A percentile compares a stretch with the other conserved stretches of the same genome.
These are phyloP conservation scores for Starmerella apicola DNA, from an alignment of 805 yeast genomes.

Conservation along the genomic window DNA sequence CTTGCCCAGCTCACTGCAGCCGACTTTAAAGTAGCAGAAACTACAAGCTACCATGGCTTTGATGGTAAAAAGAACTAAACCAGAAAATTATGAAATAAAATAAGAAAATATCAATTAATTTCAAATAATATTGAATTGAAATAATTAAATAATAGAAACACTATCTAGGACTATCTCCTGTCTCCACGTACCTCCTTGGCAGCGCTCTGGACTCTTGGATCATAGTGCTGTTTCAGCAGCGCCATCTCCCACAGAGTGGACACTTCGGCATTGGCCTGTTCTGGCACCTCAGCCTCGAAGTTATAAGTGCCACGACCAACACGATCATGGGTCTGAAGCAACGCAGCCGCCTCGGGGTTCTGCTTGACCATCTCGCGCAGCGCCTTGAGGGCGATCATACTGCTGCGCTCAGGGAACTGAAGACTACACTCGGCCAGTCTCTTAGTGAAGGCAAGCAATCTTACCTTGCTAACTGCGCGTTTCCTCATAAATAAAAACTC, in stretches of 20 bases:
- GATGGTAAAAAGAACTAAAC: too few relatives aligned
- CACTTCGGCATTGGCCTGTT: slow-evolving; percentile 72
- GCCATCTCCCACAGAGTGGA: slow-evolving; percentile 86
- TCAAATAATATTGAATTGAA: too few relatives aligned
- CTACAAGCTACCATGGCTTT: too few relatives aligned
- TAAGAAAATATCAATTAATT: too few relatives aligned
- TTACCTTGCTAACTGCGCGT: slow-evolving; percentile 31
- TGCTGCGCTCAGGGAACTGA: slow-evolving; percentile 79
- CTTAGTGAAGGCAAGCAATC: slow-evolving; percentile 56
- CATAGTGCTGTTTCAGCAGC: slow-evolving; percentile 66
- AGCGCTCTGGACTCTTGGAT: slow-evolving; percentile 68
- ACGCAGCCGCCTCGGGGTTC: slow-evolving; percentile 58
- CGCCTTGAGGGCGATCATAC: slow-evolving; percentile 65
- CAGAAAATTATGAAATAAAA: background rate
- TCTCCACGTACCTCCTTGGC: slow-evolving; percentile 24
- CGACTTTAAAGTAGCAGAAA: too few relatives aligned
- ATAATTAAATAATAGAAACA: too few relatives aligned
- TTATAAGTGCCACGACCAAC: slow-evolving; percentile 68
- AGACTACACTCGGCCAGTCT: slow-evolving; percentile 53
- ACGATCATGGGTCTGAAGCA: slow-evolving; percentile 81
- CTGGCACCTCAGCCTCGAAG: slow-evolving; percentile 51
- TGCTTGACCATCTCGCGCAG: slow-evolving; percentile 61
- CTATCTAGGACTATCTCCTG: too few relatives aligned
- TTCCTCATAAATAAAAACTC: slow-evolving; percentile 51
- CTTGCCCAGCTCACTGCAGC: too few relatives aligned